These are phyloP conservation scores for Pseudonitzschia delicatissima DNA, from an alignment of 108 stramenopile species.

Conservation along the genomic window DNA sequence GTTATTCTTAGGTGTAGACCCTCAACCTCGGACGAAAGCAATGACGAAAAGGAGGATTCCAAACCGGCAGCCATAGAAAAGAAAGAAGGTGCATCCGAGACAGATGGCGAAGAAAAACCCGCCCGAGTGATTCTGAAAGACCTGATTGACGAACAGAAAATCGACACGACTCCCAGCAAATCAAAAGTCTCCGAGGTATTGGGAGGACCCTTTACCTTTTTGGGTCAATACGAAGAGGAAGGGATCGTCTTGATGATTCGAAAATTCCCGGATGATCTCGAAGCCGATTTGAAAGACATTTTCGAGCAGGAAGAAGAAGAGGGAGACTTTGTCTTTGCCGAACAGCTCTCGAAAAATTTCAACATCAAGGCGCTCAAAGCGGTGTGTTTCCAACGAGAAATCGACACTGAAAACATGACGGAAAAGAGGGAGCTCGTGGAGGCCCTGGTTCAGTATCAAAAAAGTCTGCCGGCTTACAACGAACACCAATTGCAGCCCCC, in stretches of 20 bases:
- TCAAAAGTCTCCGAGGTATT: slow-evolving; percentile 50
- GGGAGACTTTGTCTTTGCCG: slow-evolving; percentile 5
- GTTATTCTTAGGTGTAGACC: slow-evolving; percentile 49
- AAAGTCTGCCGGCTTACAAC: slow-evolving; percentile 49
- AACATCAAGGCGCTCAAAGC: slow-evolving; percentile 14
- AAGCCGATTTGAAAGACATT: slow-evolving; percentile 9
- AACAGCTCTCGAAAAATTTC: slow-evolving; percentile 11
- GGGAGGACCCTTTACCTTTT: slow-evolving; percentile 74
- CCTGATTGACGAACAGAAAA: slow-evolving; percentile 53
- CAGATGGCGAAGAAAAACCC: slow-evolving; percentile 10
- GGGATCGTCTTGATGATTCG: slow-evolving; percentile 79
- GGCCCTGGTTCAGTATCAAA: slow-evolving; percentile 21
- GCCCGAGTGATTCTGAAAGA: slow-evolving; percentile 30
- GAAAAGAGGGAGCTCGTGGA: slow-evolving; percentile 43
- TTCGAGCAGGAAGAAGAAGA: slow-evolving; percentile 15
- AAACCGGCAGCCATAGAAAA: neutral
- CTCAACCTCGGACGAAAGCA: slow-evolving; percentile 11
- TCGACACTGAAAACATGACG: slow-evolving; percentile 25
- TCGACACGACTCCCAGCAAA: slow-evolving; percentile 85
- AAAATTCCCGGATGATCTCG: slow-evolving; percentile 32
- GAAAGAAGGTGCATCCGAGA: neutral
- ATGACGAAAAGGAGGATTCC: slow-evolving; percentile 18
- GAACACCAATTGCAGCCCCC: slow-evolving; percentile 79
- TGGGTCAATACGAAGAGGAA: slow-evolving; percentile 86
- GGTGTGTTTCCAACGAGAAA: slow-evolving; percentile 30